These are phyloP conservation scores for Puccinia polysora DNA, from an alignment of 1,284 basidiomycete species.

Conservation along the genomic window DNA sequence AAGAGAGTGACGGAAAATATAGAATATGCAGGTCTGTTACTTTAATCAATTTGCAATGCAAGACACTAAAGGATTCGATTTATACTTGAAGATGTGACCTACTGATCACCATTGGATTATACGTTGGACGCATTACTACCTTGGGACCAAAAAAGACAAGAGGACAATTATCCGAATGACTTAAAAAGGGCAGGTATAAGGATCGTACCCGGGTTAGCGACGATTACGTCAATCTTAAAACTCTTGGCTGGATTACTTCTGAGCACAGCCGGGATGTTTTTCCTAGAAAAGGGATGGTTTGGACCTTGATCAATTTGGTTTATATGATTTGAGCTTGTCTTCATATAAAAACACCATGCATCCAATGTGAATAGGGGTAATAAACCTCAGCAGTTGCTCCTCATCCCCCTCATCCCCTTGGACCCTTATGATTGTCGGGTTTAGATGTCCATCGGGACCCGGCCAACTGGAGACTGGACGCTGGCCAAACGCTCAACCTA, in stretches of 20 bases:
- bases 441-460: no score
- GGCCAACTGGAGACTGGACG: no score
- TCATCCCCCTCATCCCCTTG: no score
- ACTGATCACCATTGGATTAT: not conserved
- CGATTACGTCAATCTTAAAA: not conserved
- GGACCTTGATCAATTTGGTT: no score
- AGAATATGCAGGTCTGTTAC: conserved; percentile 23
- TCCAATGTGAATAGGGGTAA: no score
- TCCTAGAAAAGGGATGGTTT: conserved; percentile 15
- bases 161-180: conserved; percentile 25
- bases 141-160: conserved; percentile 1
- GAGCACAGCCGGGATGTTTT: not conserved
- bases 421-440: no score
- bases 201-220: conserved; percentile 4
- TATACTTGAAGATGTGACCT: not conserved
- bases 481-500: no score
- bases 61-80: not conserved
- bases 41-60: not conserved
- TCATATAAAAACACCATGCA: no score
- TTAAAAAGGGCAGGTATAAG: conserved; percentile 1
- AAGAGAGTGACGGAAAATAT: conserved; percentile 23
- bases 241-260: not conserved
- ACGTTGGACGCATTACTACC: not conserved
- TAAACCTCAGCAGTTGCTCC: no score
- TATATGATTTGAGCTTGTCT: no score